Base-by-base conservation (phyloP, 345 rosid genomes). In the Eucalyptus dawsonii region DNA sequence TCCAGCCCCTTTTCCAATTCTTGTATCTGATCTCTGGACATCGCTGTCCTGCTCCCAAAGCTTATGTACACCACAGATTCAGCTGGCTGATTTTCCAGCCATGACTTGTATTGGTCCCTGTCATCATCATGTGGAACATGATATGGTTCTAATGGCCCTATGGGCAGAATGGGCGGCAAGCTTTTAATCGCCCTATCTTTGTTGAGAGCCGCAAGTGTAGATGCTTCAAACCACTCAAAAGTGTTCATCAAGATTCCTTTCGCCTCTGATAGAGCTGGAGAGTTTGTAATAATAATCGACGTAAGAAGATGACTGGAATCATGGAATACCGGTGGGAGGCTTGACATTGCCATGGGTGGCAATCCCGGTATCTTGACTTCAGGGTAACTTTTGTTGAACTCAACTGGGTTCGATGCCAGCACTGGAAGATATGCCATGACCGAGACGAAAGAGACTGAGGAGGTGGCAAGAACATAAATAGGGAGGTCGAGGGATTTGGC, bases 141-240 rank as follows among this genome's bases (percentile, higher is more conserved):
- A 21, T 72, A 81, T 5, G 93, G 92, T 2, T 27, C 25, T 29
- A 93, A 76, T 49, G 94, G 94, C 67, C 31, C 31, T 60, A 60
- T 12, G 16, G 67, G 67, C n/a, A 60, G 8, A 60, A 60, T 5
- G 16, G 31, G 67, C 14, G 67, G 67, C 67, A 60, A 11, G 67
- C 31, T 60, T 60, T 60, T 27, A 12, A 60, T 60, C 14, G 7
- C 31, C 67, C 67, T 60, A 60, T 60, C 67, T 27, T 60, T 60
- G 31, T 60, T 60, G 67, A 60, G 67, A 60, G 67, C 67, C 7
- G 4, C 67, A 60, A 60, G 67, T 25, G 67, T 60, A 27, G 67
- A 60, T 60, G 67, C 67, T 27, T 60, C 67, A 27, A 60, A 60
- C 67, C 67, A 27, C 67, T 60, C 31, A 12, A 60, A 27, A 60